These are phyloP conservation scores for Annulohypoxylon nitens DNA, from an alignment of 495 filamentous ascomycete genomes.

Conservation along the genomic window DNA sequence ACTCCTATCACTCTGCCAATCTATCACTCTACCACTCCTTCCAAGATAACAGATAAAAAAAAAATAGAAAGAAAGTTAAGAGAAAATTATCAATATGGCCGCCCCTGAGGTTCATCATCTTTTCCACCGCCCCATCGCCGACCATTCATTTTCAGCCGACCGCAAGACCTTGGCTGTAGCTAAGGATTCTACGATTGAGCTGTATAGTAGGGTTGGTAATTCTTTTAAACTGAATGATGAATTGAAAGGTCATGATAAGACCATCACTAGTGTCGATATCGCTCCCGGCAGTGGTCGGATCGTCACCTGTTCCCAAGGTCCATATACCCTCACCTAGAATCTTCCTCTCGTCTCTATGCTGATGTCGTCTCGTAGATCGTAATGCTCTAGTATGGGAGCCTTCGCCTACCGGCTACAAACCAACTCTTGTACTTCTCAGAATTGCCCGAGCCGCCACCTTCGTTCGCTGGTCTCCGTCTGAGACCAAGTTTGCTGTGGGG, in stretches of 20 bases:
- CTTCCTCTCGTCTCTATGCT: slow-evolving; percentile 4
- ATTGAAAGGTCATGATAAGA: slow-evolving; percentile 96
- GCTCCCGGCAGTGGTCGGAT: slow-evolving; percentile 90
- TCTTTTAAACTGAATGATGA: slow-evolving; percentile 90
- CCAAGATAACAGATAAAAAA: background rate
- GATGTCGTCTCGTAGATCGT: slow-evolving; percentile 72
- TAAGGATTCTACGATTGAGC: slow-evolving; percentile 89
- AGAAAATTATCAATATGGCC: slow-evolving; percentile 70
- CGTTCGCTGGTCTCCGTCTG: slow-evolving; percentile 96
- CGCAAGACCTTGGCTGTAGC: slow-evolving; percentile 89
- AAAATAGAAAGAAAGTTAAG: slow-evolving; percentile 8
- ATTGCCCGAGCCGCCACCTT: slow-evolving; percentile 98
- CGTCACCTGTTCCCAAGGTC: slow-evolving; percentile 97
- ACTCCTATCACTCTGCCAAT: slow-evolving; percentile 90
- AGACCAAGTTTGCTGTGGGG: slow-evolving; percentile 96
- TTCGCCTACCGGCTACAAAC: slow-evolving; percentile 91
- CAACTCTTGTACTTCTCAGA: slow-evolving; percentile 94
- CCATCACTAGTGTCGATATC: slow-evolving; percentile 95
- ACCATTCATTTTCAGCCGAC: slow-evolving; percentile 97
- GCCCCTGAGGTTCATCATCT: slow-evolving; percentile 93
- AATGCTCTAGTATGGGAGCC: slow-evolving; percentile 99
- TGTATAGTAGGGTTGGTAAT: slow-evolving; percentile 80
- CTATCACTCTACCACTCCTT: slow-evolving; percentile 77
- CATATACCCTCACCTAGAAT: slow-evolving; percentile 2
- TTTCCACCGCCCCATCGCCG: slow-evolving; percentile 94